Conservation (phyloP, 106 monocot species). For the Vanilla planifolia region DNA sequence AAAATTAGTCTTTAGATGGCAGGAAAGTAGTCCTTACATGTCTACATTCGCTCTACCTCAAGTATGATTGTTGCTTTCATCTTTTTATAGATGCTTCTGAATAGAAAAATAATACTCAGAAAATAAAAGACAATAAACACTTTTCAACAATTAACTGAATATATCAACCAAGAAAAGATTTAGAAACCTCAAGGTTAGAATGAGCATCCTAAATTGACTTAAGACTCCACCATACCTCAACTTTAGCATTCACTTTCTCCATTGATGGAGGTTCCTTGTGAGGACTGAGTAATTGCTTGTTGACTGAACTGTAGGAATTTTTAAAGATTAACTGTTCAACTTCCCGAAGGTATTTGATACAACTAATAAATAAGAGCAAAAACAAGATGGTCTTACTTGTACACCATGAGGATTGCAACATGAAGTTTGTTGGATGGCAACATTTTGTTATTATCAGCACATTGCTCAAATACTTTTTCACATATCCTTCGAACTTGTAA, state of each 20-base stretch:
- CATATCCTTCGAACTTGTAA: conserved; percentile 26
- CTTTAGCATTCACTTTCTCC: not conserved
- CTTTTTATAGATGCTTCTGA: too few relatives aligned
- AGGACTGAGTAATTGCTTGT: conserved; percentile 37
- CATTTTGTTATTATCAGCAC: conserved; percentile 1
- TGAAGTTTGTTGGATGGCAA: conserved; percentile 19
- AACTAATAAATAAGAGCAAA: not conserved
- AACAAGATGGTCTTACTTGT: conserved; percentile 22
- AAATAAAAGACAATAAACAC: too few relatives aligned
- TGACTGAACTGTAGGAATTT: conserved; percentile 25
- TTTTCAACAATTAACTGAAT: too few relatives aligned
- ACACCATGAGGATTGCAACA: conserved; percentile 35
- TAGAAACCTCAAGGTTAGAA: not conserved
- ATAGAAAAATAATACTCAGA: too few relatives aligned
- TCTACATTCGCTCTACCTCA: too few relatives aligned
- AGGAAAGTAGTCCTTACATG: too few relatives aligned
- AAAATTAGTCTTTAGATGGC: too few relatives aligned
- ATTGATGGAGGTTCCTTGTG: conserved; percentile 39
- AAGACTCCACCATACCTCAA: conserved; percentile 7
- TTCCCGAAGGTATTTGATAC: not conserved
- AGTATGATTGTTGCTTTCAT: too few relatives aligned
- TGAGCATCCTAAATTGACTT: not conserved
- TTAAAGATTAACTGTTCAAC: not conserved
- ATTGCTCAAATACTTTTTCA: conserved; percentile 22
- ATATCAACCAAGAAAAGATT: too few relatives aligned